phyloP scores from a whole-genome alignment of 805 yeast species.

The Saccharomyces kudriavzevii region DNA sequence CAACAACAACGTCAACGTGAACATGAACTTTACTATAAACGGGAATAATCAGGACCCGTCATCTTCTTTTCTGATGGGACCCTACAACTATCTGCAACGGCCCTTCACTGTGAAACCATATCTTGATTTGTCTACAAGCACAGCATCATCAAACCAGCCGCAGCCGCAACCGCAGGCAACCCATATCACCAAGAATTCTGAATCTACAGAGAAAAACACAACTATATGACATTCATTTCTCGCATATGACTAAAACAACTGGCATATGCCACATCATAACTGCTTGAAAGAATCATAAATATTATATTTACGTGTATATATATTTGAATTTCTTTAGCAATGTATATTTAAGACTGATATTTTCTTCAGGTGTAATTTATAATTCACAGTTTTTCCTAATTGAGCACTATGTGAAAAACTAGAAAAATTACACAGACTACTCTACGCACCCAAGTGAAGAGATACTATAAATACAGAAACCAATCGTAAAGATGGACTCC shows the following conservation, averaged over 20 bases:
- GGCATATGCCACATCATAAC: neutral
- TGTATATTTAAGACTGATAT: neutral
- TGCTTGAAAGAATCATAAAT: neutral
- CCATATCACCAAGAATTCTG: neutral
- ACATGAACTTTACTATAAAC: neutral
- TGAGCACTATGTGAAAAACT: neutral
- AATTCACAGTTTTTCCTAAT: neutral
- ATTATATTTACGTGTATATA: too few relatives aligned
- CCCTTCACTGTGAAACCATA: neutral
- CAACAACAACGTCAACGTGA: neutral
- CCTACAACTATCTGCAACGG: neutral
- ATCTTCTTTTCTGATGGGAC: neutral
- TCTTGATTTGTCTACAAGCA: neutral
- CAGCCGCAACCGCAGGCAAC: neutral
- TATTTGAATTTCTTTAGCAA: neutral
- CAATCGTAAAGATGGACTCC: constrained; percentile 55
- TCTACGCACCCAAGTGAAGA: too few relatives aligned
- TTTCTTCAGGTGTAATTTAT: neutral
- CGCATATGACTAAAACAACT: neutral
- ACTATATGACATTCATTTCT: neutral
- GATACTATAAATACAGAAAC: neutral
- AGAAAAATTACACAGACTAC: too few relatives aligned
- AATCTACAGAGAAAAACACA: neutral
- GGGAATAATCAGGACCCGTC: neutral
- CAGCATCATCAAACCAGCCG: neutral